Percentiles rank a stretch among this genome's conserved stretches.
Evolutionary conservation across 306 rosid genomes (phyloP).

Genomic region (Medicago truncatula): DNA sequence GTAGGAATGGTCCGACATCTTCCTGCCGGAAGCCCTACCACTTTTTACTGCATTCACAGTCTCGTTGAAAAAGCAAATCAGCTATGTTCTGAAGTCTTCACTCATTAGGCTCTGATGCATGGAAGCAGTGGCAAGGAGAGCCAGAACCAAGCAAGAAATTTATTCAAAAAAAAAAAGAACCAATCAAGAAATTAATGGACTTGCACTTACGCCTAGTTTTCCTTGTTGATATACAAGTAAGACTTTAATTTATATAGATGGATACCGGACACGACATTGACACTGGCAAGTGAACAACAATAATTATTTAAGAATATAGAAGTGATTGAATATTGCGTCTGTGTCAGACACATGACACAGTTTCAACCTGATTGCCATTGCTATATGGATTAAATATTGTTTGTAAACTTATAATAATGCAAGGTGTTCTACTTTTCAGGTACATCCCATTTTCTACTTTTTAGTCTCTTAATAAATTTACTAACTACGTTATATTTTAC

Average conservation of each 20-base stretch:
- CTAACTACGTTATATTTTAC: background rate
- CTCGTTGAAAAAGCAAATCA: slow-evolving; percentile 67
- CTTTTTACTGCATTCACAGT: slow-evolving; percentile 72
- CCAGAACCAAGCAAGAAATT: slow-evolving; percentile 86
- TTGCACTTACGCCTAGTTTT: slow-evolving; percentile 76
- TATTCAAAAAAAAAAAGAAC: too few relatives aligned
- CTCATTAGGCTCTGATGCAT: slow-evolving; percentile 58
- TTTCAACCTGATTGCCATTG: background rate
- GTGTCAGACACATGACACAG: background rate
- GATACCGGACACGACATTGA: background rate
- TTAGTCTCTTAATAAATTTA: slow-evolving; percentile 6
- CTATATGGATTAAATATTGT: slow-evolving; percentile 14
- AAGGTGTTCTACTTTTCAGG: slow-evolving; percentile 50
- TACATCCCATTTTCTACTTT: slow-evolving; percentile 28
- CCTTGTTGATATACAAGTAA: slow-evolving; percentile 86
- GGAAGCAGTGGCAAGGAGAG: slow-evolving; percentile 86
- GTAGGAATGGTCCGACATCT: slow-evolving; percentile 76
- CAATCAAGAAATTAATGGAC: slow-evolving; percentile 77
- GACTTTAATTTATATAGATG: slow-evolving; percentile 16
- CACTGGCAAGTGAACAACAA: background rate
- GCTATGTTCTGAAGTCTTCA: slow-evolving; percentile 61
- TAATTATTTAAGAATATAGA: background rate
- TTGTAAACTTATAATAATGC: slow-evolving; percentile 27
- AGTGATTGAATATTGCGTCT: background rate
- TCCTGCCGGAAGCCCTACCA: slow-evolving; percentile 95